Conservation (phyloP, 2,329 filamentous ascomycete species). For the Davidsoniella australis region DNA sequence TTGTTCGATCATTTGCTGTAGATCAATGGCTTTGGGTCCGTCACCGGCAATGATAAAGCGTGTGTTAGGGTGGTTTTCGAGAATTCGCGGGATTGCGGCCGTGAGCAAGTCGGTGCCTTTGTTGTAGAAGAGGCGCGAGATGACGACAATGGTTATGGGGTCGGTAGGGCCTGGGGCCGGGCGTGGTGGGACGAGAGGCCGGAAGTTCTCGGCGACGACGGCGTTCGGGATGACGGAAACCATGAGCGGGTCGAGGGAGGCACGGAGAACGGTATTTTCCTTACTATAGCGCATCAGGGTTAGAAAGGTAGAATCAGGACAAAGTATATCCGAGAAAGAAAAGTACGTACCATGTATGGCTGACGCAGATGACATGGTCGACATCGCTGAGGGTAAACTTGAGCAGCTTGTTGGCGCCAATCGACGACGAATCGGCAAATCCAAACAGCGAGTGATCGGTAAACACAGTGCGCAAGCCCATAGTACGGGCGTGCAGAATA, state of each 20-base stretch:
- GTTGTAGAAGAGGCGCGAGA: conserved; percentile 95
- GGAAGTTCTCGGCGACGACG: conserved; percentile 90
- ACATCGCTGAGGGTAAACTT: conserved; percentile 95
- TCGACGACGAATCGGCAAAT: conserved; percentile 89
- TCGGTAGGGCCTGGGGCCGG: conserved; percentile 65
- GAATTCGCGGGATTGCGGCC: conserved; percentile 80
- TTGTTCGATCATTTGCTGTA: conserved; percentile 95
- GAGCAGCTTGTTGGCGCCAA: conserved; percentile 88
- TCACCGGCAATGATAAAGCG: conserved; percentile 94
- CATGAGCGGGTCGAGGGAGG: conserved; percentile 87
- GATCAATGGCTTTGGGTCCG: conserved; percentile 88
- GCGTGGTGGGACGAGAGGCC: conserved; percentile 43
- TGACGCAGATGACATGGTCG: conserved; percentile 95
- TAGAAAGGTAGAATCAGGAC: not conserved
- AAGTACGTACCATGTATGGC: conserved; percentile 68
- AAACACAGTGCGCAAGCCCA: conserved; percentile 90
- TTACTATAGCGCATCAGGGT: conserved; percentile 41
- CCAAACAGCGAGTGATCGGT: conserved; percentile 96
- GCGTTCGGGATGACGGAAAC: conserved; percentile 93
- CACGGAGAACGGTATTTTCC: conserved; percentile 89
- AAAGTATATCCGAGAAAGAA: not conserved
- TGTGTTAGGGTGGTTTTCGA: conserved; percentile 78
- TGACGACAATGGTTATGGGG: conserved; percentile 88
- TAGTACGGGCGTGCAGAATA: conserved; percentile 84
- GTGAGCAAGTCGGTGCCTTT: conserved; percentile 97